Evolutionary conservation across 2,329 filamentous ascomycete genomes (phyloP).

Genomic region (Colletotrichum tamarilloi): DNA sequence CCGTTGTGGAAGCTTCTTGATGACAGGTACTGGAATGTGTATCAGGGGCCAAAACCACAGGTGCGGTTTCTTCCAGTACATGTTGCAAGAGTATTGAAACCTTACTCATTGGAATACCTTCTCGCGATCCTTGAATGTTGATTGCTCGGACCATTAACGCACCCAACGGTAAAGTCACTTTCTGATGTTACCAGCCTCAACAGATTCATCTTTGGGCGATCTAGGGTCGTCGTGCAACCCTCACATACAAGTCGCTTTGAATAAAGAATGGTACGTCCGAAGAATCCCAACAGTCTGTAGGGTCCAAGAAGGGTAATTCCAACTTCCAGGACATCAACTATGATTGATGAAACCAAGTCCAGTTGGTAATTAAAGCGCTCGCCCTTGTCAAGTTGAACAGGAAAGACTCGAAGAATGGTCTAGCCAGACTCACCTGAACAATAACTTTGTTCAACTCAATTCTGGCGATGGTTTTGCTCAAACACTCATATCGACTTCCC

Average conservation of each 20-base stretch:
- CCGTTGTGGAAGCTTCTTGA: too few relatives aligned
- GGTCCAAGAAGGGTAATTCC: slow-evolving; percentile 40
- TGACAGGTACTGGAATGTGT: too few relatives aligned
- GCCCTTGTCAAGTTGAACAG: neutral
- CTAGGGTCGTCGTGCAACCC: slow-evolving; percentile 17
- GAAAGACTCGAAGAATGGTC: neutral
- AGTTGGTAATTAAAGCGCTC: neutral
- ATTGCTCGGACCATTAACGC: too few relatives aligned
- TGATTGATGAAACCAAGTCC: too few relatives aligned
- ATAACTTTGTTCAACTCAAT: slow-evolving; percentile 53
- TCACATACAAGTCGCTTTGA: slow-evolving; percentile 40
- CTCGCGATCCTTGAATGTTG: too few relatives aligned
- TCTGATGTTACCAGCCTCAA: neutral
- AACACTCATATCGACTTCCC: slow-evolving; percentile 51
- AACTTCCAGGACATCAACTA: slow-evolving; percentile 41
- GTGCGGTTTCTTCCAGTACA: too few relatives aligned
- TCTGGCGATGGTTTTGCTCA: slow-evolving; percentile 51
- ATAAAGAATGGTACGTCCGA: slow-evolving; percentile 43
- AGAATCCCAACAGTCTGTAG: slow-evolving; percentile 43
- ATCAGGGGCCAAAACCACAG: too few relatives aligned
- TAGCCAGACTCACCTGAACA: slow-evolving; percentile 48
- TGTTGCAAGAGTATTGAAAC: too few relatives aligned
- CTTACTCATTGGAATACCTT: too few relatives aligned
- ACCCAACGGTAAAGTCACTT: too few relatives aligned
- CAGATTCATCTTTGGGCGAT: neutral